Conservation (phyloP, 2,329 filamentous ascomycete genomes). For the Pezicula neosporulosa region DNA sequence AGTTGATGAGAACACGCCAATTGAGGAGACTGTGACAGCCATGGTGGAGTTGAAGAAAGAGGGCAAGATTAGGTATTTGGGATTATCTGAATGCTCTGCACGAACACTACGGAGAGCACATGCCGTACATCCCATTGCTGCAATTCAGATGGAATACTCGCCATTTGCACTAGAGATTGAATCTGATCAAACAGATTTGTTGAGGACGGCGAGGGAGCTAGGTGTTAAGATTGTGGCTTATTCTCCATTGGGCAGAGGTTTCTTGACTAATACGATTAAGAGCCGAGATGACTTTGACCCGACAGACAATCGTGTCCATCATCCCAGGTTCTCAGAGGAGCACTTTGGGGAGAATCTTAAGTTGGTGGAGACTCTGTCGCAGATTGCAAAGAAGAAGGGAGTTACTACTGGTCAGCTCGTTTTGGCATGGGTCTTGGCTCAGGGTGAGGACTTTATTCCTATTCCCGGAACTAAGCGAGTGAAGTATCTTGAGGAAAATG, state of each 20-base stretch:
- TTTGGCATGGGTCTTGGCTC: slow-evolving; percentile 45
- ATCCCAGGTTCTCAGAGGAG: slow-evolving; percentile 39
- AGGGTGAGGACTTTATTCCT: slow-evolving; percentile 4
- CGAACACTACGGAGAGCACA: slow-evolving; percentile 15
- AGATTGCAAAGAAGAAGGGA: slow-evolving; percentile 39
- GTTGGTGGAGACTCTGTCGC: slow-evolving; percentile 38
- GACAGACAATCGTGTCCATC: slow-evolving; percentile 28
- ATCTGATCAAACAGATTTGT: slow-evolving; percentile 24
- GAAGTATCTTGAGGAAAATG: slow-evolving; percentile 2
- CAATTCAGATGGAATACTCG: slow-evolving; percentile 50
- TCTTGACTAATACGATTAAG: slow-evolving; percentile 36
- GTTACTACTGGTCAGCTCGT: slow-evolving; percentile 49
- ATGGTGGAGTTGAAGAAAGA: slow-evolving; percentile 31
- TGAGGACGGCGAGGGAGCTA: slow-evolving; percentile 36
- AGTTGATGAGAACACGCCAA: slow-evolving; percentile 29
- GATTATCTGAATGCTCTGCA: slow-evolving; percentile 3
- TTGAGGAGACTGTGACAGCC: slow-evolving; percentile 37
- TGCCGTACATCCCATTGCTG: slow-evolving; percentile 43
- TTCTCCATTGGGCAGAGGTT: slow-evolving; percentile 43
- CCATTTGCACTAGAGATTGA: slow-evolving; percentile 50
- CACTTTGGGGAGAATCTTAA: slow-evolving; percentile 50
- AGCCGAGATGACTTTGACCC: slow-evolving; percentile 5
- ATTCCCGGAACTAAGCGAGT: slow-evolving; percentile 2
- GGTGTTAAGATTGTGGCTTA: slow-evolving; percentile 40
- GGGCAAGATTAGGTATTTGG: slow-evolving; percentile 7